These are phyloP conservation scores for Stellera chamaejasme DNA, from an alignment of 345 rosid genomes.

Conservation along the genomic window DNA sequence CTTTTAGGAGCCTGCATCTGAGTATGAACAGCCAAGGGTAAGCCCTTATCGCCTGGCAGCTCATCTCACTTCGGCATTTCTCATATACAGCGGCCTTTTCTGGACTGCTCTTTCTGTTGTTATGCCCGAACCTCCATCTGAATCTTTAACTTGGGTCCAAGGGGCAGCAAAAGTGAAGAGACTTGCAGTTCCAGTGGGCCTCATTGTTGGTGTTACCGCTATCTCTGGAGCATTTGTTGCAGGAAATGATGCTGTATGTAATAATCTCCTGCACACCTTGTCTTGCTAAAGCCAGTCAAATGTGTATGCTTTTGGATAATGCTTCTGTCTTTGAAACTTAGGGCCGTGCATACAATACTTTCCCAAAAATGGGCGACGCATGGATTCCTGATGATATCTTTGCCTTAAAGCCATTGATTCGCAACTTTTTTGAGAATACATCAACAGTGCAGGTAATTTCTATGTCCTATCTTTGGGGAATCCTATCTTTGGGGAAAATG, in stretches of 20 bases:
- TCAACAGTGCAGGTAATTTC: conserved; percentile 70
- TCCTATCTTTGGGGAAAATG: neutral
- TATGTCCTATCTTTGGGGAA: neutral
- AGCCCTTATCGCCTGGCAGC: conserved; percentile 95
- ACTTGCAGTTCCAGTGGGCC: conserved; percentile 70
- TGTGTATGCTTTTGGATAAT: neutral
- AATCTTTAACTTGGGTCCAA: conserved; percentile 66
- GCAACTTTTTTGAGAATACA: conserved; percentile 93
- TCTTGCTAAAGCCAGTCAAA: neutral
- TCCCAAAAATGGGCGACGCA: conserved; percentile 87
- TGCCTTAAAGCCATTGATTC: conserved; percentile 69
- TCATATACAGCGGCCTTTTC: conserved; percentile 77
- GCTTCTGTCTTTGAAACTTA: conserved; percentile 15
- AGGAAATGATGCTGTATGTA: conserved; percentile 90
- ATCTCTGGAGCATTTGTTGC: conserved; percentile 96
- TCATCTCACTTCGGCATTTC: conserved; percentile 92
- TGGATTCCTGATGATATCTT: conserved; percentile 86
- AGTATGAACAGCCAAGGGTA: conserved; percentile 78
- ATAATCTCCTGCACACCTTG: neutral
- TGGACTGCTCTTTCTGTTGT: conserved; percentile 94
- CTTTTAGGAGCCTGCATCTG: conserved; percentile 80
- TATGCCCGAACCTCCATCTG: conserved; percentile 95
- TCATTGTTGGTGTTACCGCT: conserved; percentile 80
- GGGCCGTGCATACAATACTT: conserved; percentile 90
- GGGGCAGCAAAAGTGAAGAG: conserved; percentile 88